A percentile compares a stretch with the other conserved stretches of the same genome.
Conservation (phyloP, 768 basidiomycete genomes). For the Lentinula detonsa region DNA sequence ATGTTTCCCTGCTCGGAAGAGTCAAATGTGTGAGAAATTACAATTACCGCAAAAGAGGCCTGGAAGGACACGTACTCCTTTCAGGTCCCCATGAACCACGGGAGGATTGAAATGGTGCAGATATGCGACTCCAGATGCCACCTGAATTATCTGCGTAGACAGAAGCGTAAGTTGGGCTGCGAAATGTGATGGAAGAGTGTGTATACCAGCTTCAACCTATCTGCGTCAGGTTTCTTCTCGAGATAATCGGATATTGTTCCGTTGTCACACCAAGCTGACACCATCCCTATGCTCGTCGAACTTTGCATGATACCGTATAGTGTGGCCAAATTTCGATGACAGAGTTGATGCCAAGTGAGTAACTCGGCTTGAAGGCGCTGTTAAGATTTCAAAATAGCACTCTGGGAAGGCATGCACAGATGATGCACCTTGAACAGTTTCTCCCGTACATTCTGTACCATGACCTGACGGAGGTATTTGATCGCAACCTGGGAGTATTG, state of each 20-base stretch:
- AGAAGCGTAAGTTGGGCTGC: not conserved
- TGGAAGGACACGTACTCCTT: constrained; percentile 33
- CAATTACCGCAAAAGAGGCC: not conserved
- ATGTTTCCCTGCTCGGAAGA: constrained; percentile 43
- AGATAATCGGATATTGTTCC: constrained; percentile 50
- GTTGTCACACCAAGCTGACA: constrained; percentile 59
- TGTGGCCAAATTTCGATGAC: constrained; percentile 48
- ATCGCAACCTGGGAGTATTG: constrained; percentile 39
- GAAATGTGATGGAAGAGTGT: not conserved
- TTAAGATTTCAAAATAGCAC: not conserved
- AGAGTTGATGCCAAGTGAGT: constrained; percentile 50
- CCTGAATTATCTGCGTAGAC: constrained; percentile 37
- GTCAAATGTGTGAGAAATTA: not conserved
- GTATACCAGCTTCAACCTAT: constrained; percentile 44
- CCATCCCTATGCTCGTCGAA: constrained; percentile 50
- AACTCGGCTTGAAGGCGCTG: constrained; percentile 55
- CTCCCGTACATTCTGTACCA: constrained; percentile 45
- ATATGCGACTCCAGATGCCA: constrained; percentile 53
- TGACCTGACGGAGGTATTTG: constrained; percentile 48
- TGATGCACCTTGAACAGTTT: constrained; percentile 40
- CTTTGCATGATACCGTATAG: constrained; percentile 51
- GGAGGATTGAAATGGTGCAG: constrained; percentile 48
- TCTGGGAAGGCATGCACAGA: not conserved
- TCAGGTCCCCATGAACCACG: constrained; percentile 34
- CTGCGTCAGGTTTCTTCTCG: constrained; percentile 30